These are phyloP conservation scores for Biscogniauxia marginata DNA, from an alignment of 2,329 filamentous ascomycete species.

Conservation along the genomic window DNA sequence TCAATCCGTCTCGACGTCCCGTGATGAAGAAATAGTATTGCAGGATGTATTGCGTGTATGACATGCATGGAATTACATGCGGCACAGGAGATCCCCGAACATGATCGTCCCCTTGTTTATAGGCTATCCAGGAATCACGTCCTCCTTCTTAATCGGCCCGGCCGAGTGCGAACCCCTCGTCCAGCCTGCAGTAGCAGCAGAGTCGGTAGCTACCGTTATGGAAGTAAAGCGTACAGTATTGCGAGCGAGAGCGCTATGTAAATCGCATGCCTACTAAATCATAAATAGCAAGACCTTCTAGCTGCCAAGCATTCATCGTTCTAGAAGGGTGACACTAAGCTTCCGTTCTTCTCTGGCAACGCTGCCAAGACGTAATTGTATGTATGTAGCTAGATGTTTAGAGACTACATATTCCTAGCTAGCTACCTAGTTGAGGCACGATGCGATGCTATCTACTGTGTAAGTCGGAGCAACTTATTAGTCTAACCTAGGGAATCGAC, in stretches of 20 bases:
- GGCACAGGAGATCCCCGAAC: background rate
- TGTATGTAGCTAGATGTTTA: too few species aligned
- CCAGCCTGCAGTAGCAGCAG: background rate
- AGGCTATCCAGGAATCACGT: background rate
- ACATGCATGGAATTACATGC: background rate
- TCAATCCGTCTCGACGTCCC: background rate
- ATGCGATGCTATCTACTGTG: too few species aligned
- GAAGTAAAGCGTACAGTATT: background rate
- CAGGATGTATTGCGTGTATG: background rate
- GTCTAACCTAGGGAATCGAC: too few species aligned
- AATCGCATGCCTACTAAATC: too few species aligned
- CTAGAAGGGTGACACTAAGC: conserved; percentile 1
- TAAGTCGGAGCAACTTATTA: too few species aligned
- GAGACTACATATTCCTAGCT: too few species aligned
- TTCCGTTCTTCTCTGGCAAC: background rate
- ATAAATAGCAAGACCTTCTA: too few species aligned
- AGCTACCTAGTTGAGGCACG: too few species aligned
- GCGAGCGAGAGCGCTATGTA: background rate
- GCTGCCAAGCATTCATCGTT: too few species aligned
- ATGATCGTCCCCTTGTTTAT: background rate
- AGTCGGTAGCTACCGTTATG: background rate
- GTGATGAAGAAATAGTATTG: background rate
- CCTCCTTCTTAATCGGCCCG: background rate
- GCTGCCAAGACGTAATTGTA: background rate
- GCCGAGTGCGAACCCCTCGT: background rate